A percentile compares a stretch with the other conserved stretches of the same genome.
These are phyloP conservation scores for Arachnomyces sp. DNA, from an alignment of 2,329 filamentous ascomycete species.

Conservation along the genomic window DNA sequence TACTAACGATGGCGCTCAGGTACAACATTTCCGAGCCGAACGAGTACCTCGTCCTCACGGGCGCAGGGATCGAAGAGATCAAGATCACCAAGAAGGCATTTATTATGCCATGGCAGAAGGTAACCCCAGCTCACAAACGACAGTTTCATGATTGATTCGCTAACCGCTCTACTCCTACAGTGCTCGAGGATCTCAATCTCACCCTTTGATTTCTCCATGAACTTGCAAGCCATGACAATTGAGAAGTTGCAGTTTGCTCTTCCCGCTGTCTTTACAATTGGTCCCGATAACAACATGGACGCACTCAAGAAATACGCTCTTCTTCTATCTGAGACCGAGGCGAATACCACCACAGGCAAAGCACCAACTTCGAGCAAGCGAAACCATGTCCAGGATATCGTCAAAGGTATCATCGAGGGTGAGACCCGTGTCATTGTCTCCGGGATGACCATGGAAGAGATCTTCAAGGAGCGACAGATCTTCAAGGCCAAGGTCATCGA, in stretches of 20 bases:
- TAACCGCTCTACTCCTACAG: constrained; percentile 9
- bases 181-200: constrained; percentile 32
- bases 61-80: constrained; percentile 64
- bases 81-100: constrained; percentile 71
- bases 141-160: neutral
- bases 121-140: constrained; percentile 12
- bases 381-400: constrained; percentile 72
- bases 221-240: constrained; percentile 77
- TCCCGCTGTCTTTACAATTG: constrained; percentile 78
- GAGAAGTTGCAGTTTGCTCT: constrained; percentile 79
- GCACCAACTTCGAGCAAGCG: constrained; percentile 37
- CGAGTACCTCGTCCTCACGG: constrained; percentile 81
- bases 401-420: constrained; percentile 84
- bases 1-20: constrained; percentile 30
- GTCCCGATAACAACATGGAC: constrained; percentile 62
- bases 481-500: constrained; percentile 69
- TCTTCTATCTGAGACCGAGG: constrained; percentile 58
- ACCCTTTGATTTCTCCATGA: constrained; percentile 69
- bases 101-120: constrained; percentile 61
- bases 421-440: constrained; percentile 77
- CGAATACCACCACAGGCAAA: constrained; percentile 31
- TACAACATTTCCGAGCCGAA: constrained; percentile 66
- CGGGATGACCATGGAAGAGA: constrained; percentile 88
- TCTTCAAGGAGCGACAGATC: constrained; percentile 67
- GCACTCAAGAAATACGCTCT: constrained; percentile 75